Conservation (phyloP, 495 filamentous ascomycete genomes). For the Margaritispora aquatica region DNA sequence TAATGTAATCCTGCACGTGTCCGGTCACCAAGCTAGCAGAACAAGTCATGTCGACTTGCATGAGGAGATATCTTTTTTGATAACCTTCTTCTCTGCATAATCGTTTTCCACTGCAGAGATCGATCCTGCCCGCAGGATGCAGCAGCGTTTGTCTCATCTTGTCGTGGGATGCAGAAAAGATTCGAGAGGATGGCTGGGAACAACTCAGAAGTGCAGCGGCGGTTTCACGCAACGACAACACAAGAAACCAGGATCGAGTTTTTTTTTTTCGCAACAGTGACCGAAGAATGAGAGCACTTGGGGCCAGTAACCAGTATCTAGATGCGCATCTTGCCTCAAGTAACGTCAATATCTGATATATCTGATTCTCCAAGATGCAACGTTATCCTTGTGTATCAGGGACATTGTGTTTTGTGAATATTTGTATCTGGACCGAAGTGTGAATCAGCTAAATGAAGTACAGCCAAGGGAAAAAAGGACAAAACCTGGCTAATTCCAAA, state of each 20-base stretch:
- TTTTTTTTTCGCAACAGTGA: no score
- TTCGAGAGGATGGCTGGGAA: no score
- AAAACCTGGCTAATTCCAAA: no score
- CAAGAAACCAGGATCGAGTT: neutral
- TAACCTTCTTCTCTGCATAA: neutral
- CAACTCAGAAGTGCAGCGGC: neutral
- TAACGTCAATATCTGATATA: neutral
- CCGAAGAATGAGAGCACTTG: no score
- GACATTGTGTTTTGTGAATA: neutral
- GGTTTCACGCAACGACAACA: neutral
- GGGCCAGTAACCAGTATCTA: neutral
- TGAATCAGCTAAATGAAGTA: neutral
- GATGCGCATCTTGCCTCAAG: neutral
- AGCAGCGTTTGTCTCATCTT: neutral
- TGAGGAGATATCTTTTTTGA: neutral
- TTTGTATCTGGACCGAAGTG: neutral
- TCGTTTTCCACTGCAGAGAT: neutral
- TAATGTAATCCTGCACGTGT: neutral
- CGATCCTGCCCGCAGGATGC: neutral
- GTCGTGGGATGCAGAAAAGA: neutral
- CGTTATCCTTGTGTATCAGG: no score
- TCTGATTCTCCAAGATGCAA: neutral
- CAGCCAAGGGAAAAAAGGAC: no score
- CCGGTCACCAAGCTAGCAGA: neutral
- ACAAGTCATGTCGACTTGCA: neutral